Conservation (phyloP, 345 rosid species). For the Ceriops zippeliana region DNA sequence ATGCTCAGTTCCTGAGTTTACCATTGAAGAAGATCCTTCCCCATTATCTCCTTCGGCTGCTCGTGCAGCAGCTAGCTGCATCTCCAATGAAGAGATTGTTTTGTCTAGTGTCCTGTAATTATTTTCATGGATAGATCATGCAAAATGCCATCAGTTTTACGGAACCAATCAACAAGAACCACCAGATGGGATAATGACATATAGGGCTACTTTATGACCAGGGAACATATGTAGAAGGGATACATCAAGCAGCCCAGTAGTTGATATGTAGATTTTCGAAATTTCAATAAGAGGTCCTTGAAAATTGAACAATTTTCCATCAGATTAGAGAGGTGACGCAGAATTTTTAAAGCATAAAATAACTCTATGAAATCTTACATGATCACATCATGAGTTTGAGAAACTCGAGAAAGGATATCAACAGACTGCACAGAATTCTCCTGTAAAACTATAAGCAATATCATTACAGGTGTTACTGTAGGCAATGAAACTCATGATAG, state of each 20-base stretch:
- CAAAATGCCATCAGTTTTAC: neutral
- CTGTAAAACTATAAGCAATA: conserved; percentile 30
- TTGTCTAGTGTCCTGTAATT: conserved; percentile 59
- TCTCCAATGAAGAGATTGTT: conserved; percentile 69
- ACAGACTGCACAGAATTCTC: conserved; percentile 47
- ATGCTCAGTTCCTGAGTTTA: conserved; percentile 39
- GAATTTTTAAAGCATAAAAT: conserved; percentile 10
- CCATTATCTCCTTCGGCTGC: conserved; percentile 43
- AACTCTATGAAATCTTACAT: conserved; percentile 42
- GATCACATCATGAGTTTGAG: conserved; percentile 85
- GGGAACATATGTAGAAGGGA: too few relatives aligned
- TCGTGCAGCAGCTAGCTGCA: conserved; percentile 75
- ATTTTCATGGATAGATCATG: conserved; percentile 4
- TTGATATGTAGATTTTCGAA: too few relatives aligned
- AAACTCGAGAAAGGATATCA: conserved; percentile 81
- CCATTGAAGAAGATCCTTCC: conserved; percentile 37
- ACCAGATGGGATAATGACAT: neutral
- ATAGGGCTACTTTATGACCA: neutral
- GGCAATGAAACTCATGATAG: conserved; percentile 10
- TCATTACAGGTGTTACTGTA: conserved; percentile 10
- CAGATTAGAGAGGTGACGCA: neutral
- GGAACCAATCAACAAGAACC: neutral
- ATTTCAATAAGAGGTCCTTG: too few relatives aligned
- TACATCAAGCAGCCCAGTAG: too few relatives aligned
- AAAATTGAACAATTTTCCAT: too few relatives aligned